Evolutionary conservation across 495 filamentous ascomycete genomes (phyloP).

Genomic region (Trichocladium uniseriatum): DNA sequence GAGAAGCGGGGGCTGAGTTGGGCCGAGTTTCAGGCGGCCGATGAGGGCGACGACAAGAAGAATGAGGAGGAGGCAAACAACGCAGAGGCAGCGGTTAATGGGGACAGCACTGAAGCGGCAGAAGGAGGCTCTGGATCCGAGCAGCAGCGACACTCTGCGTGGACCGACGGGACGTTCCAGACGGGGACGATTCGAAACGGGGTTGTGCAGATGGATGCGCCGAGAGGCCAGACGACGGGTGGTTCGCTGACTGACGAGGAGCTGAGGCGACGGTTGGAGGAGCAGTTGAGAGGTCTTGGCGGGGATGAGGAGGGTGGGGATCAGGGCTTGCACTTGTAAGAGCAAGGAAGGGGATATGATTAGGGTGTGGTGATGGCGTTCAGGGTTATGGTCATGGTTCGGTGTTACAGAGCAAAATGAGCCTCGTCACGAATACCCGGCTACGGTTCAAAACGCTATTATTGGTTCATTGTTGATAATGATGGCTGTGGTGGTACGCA

Average conservation of each 20-base stretch:
- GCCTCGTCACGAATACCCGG: too few relatives aligned
- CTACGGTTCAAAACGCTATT: not conserved
- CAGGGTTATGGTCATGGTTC: not conserved
- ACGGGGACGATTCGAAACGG: constrained; percentile 39
- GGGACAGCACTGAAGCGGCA: too few relatives aligned
- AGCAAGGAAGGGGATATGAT: not conserved
- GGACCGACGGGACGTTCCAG: constrained; percentile 49
- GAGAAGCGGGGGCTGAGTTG: constrained; percentile 64
- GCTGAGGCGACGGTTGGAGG: constrained; percentile 35
- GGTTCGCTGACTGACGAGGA: constrained; percentile 41
- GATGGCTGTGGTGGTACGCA: not conserved
- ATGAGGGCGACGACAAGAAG: not conserved
- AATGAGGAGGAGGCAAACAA: not conserved
- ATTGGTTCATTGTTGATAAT: not conserved
- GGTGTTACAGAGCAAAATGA: too few relatives aligned
- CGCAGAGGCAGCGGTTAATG: not conserved
- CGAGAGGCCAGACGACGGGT: constrained; percentile 7
- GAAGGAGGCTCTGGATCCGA: too few relatives aligned
- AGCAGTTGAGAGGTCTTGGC: constrained; percentile 36
- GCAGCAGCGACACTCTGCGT: constrained; percentile 36
- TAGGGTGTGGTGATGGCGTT: not conserved
- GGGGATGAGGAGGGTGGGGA: constrained; percentile 49
- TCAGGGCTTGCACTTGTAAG: constrained; percentile 59
- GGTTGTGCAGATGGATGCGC: constrained; percentile 29
- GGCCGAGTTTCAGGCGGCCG: constrained; percentile 41